Percentiles rank a stretch among this genome's conserved stretches.
These are phyloP conservation scores for Coffea canephora DNA, from an alignment of 257 asterid species.

Conservation along the genomic window DNA sequence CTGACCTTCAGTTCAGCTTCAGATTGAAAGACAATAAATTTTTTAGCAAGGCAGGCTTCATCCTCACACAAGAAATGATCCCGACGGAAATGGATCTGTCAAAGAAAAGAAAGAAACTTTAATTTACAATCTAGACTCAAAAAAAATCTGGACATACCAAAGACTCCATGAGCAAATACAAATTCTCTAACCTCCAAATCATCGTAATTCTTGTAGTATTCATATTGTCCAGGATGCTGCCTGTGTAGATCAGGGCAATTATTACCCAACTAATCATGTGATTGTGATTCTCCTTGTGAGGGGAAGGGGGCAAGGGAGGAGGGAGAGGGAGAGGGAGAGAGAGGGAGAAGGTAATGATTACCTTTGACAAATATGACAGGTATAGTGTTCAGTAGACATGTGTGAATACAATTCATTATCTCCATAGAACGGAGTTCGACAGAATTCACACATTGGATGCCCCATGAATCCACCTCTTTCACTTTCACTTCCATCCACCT, in stretches of 20 bases:
- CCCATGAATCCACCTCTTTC: conserved; percentile 97
- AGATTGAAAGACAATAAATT: conserved; percentile 73
- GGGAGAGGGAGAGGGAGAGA: background rate
- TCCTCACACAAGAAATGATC: conserved; percentile 92
- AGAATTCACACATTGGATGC: conserved; percentile 91
- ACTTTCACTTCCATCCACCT: conserved; percentile 98
- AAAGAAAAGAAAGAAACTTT: conserved; percentile 14
- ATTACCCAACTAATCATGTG: background rate
- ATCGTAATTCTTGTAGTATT: conserved; percentile 86
- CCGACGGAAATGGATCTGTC: conserved; percentile 78
- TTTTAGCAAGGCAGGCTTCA: conserved; percentile 79
- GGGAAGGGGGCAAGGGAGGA: background rate
- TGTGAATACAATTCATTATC: conserved; percentile 88
- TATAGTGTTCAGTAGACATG: conserved; percentile 94
- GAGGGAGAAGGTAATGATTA: conserved; percentile 15
- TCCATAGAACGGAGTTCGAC: conserved; percentile 84
- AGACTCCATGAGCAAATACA: conserved; percentile 6
- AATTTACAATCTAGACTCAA: background rate
- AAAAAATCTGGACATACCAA: background rate
- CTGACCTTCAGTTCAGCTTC: conserved; percentile 90
- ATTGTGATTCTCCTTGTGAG: background rate
- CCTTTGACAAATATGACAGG: conserved; percentile 97
- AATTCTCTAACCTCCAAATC: conserved; percentile 70
- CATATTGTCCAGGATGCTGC: conserved; percentile 93
- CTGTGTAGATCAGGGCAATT: conserved; percentile 33